Evolutionary conservation across 371 early-diverging fungal genomes (phyloP), one percentile per base, ranked within the genome.

Genomic region (Zychaea mexicana): DNA sequence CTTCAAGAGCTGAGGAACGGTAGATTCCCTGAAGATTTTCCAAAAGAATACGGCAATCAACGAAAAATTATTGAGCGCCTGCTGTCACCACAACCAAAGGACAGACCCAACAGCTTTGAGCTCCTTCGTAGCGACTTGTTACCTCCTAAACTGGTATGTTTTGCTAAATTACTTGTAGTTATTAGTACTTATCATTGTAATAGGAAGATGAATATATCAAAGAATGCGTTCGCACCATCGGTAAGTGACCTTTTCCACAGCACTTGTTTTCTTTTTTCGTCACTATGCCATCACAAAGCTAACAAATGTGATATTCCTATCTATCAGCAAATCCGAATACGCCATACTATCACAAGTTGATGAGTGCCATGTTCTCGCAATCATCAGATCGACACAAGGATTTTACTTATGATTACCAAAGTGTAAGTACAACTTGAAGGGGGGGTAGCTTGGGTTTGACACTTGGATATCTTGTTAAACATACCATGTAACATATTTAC

Each of bases 191-290:
- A 31, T 19, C 15, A 21, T 7, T 7, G n/a, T 46, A 38, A 31
- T 68, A 74, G 74, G 97, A 96, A 68, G 96, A 96, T 72, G 96
- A 95, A 72, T 92, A 95, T 66, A 86, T 97, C 60, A 87, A 90
- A 45, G 97, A 97, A 69, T 94, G 93, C 31, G 88, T 98, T 15
- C 85, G 94, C 17, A 92, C 92, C 15, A 93, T 97, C 42, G 72
- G 78, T 77, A 66, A n/a, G 59, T 58, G 2, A 47, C 9, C 26
- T 13, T 30, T 45, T n/a, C n/a, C n/a, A n/a, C n/a, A n/a, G n/a
- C n/a, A n/a, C n/a, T n/a, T n/a, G n/a, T n/a, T n/a, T n/a, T 46
- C 17, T 21, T n/a, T 13, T 46, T n/a, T 46, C 46, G 6, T 3
- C n/a, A n/a, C 46, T 19, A 36, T n/a, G n/a, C n/a, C n/a, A n/a